A percentile compares a stretch with the other conserved stretches of the same genome.
Evolutionary conservation across 2,329 filamentous ascomycete species (phyloP).

Genomic region (Mycogone perniciosa): DNA sequence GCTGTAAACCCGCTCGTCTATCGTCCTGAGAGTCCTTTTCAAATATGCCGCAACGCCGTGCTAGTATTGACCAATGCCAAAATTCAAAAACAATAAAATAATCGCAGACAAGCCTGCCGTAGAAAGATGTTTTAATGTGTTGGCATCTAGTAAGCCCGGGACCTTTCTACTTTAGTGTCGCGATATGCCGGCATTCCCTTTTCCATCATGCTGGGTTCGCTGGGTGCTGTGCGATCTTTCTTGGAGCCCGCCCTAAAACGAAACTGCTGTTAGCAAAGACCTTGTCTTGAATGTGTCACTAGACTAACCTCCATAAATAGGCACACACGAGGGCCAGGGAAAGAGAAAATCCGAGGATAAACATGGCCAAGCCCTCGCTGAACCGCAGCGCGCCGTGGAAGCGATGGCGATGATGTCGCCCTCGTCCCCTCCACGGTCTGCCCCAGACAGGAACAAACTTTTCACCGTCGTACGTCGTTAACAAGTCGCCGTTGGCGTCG

Average conservation of each 20-base stretch:
- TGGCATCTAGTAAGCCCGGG: too few relatives aligned
- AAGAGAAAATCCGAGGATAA: conserved; percentile 15
- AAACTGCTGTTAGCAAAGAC: background rate
- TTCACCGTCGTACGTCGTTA: conserved; percentile 9
- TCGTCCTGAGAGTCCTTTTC: background rate
- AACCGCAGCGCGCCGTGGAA: conserved; percentile 6
- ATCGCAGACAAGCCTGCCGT: background rate
- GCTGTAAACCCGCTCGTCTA: background rate
- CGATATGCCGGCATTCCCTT: background rate
- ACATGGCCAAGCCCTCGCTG: conserved; percentile 14
- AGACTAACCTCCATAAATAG: conserved; percentile 15
- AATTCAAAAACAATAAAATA: background rate
- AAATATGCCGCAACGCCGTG: background rate
- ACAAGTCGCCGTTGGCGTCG: conserved; percentile 16
- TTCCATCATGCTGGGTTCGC: conserved; percentile 1
- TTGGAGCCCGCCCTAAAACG: background rate
- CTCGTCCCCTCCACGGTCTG: background rate
- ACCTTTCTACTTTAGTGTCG: background rate
- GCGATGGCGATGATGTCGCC: background rate
- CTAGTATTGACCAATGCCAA: background rate
- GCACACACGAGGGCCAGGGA: conserved; percentile 14
- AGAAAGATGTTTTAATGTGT: too few relatives aligned
- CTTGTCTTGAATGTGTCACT: background rate
- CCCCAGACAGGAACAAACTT: conserved; percentile 10
- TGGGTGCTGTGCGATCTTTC: background rate